These are phyloP conservation scores for Claviceps sp. DNA, from an alignment of 2,329 filamentous ascomycete species.

Conservation along the genomic window DNA sequence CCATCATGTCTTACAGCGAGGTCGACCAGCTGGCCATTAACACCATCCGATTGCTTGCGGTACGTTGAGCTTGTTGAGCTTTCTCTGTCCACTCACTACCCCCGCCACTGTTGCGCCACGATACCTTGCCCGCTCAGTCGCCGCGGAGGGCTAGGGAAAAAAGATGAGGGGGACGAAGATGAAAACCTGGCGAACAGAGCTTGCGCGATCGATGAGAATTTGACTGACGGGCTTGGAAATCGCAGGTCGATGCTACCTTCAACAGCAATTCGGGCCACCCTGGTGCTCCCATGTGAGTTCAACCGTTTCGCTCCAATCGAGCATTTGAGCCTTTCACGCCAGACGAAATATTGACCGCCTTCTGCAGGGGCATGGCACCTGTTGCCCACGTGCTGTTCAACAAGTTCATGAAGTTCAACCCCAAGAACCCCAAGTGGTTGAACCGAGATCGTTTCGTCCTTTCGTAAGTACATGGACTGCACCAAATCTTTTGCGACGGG, in stretches of 20 bases:
- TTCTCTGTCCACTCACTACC: conserved; percentile 12
- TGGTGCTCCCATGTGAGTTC: conserved; percentile 79
- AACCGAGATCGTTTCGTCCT: conserved; percentile 98
- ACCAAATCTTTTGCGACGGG: background rate
- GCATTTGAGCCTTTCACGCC: background rate
- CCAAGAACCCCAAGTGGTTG: conserved; percentile 93
- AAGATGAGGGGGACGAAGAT: background rate
- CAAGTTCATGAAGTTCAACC: conserved; percentile 99
- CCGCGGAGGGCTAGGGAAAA: background rate
- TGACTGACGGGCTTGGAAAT: background rate
- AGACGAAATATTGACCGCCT: conserved; percentile 17
- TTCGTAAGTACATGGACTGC: conserved; percentile 55
- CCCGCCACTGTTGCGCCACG: conserved; percentile 15
- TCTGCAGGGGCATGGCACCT: conserved; percentile 65
- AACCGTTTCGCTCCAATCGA: background rate
- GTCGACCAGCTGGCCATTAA: conserved; percentile 87
- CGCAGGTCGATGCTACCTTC: conserved; percentile 90
- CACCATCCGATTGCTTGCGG: conserved; percentile 92
- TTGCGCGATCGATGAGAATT: background rate
- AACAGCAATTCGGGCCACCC: conserved; percentile 96
- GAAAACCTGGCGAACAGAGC: conserved; percentile 1
- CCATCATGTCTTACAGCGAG: conserved; percentile 76
- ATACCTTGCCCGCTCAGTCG: conserved; percentile 1
- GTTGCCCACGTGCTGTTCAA: conserved; percentile 95
- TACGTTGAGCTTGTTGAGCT: conserved; percentile 47